A percentile compares a stretch with the other conserved stretches of the same genome.
phyloP scores from a whole-genome alignment of 78 protist species.

The Cavenderia fasciculata region DNA sequence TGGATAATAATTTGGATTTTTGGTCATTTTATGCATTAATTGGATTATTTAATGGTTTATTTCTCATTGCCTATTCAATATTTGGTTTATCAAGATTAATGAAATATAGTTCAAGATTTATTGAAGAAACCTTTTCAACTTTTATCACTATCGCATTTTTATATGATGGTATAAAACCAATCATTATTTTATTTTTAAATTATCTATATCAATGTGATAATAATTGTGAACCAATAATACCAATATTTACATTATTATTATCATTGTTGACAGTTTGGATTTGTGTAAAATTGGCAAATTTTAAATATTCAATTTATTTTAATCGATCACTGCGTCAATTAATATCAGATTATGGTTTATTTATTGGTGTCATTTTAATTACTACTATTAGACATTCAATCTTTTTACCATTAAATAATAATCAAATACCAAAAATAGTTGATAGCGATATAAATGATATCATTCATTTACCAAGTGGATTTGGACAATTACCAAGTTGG shows the following conservation, averaged over 20 bases:
- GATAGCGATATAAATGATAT: background rate
- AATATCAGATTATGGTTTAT: conserved; percentile 33
- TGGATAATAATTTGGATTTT: conserved; percentile 20
- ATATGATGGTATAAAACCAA: conserved; percentile 38
- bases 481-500: conserved; percentile 6
- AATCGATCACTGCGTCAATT: background rate
- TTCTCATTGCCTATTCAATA: background rate
- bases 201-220: background rate
- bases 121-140: conserved; percentile 28
- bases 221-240: background rate
- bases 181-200: conserved; percentile 1
- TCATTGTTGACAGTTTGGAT: conserved; percentile 17
- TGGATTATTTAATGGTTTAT: conserved; percentile 20
- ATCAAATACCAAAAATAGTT: background rate
- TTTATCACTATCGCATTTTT: conserved; percentile 31
- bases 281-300: conserved; percentile 24
- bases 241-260: background rate
- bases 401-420: background rate
- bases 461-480: too few relatives aligned
- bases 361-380: conserved; percentile 3
- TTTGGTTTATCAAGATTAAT: conserved; percentile 10
- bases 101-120: conserved; percentile 30
- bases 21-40: conserved; percentile 4
- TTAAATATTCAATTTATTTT: background rate
- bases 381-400: background rate